These are phyloP conservation scores for Blastobotrys serpentis DNA, from an alignment of 1,139 yeast species.

Conservation along the genomic window DNA sequence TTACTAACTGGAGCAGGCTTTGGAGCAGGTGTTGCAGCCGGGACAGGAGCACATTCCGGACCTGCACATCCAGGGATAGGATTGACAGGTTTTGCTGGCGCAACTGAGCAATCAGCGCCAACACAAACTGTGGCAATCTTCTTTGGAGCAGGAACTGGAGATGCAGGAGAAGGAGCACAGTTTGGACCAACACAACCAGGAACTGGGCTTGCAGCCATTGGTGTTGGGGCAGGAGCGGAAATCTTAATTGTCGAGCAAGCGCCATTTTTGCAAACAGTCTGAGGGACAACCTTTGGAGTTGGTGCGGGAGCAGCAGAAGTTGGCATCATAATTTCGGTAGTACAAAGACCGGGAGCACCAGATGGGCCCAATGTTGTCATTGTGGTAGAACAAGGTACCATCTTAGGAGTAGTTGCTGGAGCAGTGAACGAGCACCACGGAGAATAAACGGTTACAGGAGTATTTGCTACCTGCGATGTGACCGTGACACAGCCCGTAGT, in stretches of 20 bases:
- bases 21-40: slow-evolving; percentile 6
- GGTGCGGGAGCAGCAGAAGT: slow-evolving; percentile 11
- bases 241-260: background rate
- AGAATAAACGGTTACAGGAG: slow-evolving; percentile 17
- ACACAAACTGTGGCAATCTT: background rate
- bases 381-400: slow-evolving; percentile 10
- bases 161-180: background rate
- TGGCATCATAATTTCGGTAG: slow-evolving; percentile 7
- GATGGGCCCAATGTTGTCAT: slow-evolving; percentile 7
- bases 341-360: slow-evolving; percentile 9
- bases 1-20: background rate
- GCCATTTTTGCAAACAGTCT: background rate
- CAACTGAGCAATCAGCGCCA: background rate
- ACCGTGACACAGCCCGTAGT: slow-evolving; percentile 21
- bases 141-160: no score
- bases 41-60: background rate
- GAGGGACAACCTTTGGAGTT: slow-evolving; percentile 3
- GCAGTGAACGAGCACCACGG: slow-evolving; percentile 19
- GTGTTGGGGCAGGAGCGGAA: slow-evolving; percentile 8
- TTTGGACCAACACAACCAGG: slow-evolving; percentile 8
- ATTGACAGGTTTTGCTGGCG: background rate
- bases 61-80: background rate
- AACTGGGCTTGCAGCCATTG: slow-evolving; percentile 11
- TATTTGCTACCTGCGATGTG: slow-evolving; percentile 9
- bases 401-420: slow-evolving; percentile 14